A percentile compares a stretch with the other conserved stretches of the same genome.
Evolutionary conservation across 2,329 filamentous ascomycete genomes (phyloP).

Genomic region (Seiridium unicorne): DNA sequence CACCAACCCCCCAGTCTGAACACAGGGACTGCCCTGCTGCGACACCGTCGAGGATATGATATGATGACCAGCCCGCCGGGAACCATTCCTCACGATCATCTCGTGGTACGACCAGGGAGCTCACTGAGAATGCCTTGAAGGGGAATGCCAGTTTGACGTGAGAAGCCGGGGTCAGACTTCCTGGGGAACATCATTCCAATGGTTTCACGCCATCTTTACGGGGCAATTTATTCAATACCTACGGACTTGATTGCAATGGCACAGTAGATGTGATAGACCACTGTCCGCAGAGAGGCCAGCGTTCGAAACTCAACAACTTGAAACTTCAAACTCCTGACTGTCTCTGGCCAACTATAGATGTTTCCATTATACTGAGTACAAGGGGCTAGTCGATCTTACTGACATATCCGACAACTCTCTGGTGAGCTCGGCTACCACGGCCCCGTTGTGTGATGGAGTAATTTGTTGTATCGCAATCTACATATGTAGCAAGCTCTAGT

Average conservation of each 20-base stretch:
- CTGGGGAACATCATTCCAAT: background rate
- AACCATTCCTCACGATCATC: too few species aligned
- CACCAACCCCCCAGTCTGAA: background rate
- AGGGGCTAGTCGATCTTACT: too few species aligned
- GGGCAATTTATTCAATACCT: background rate
- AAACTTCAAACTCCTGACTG: too few species aligned
- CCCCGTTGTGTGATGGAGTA: too few species aligned
- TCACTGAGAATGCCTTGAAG: background rate
- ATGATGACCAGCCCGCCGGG: background rate
- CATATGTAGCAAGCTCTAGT: too few species aligned
- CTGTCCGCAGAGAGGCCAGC: too few species aligned
- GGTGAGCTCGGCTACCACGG: too few species aligned
- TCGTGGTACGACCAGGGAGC: background rate
- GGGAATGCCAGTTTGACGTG: background rate
- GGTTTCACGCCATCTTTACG: background rate
- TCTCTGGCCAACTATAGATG: too few species aligned
- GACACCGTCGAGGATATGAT: background rate
- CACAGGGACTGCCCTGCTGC: slow-evolving; percentile 1
- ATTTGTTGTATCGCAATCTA: too few species aligned
- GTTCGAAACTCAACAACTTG: too few species aligned
- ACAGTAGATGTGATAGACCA: background rate
- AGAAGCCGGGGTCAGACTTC: background rate
- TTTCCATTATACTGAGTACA: too few species aligned
- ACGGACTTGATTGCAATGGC: background rate
- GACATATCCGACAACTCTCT: too few species aligned